Evolutionary conservation across 139 green algal genomes (phyloP).

Genomic region (Tetradesmus lagerheimii): DNA sequence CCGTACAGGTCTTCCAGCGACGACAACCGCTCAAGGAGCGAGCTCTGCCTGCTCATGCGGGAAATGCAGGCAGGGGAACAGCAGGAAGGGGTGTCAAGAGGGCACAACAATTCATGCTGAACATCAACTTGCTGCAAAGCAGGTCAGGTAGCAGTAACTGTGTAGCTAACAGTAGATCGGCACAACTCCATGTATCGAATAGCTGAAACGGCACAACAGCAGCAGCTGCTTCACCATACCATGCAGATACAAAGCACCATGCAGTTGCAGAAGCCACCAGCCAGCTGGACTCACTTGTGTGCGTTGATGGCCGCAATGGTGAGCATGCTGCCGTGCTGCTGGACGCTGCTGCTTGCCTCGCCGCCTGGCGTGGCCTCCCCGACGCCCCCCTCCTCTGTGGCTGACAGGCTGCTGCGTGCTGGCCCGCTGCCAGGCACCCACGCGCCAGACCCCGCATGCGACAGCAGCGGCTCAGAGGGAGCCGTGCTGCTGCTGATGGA

Average conservation of each 20-base stretch:
- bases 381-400: not conserved
- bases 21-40: conserved; percentile 63
- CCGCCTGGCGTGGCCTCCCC: not conserved
- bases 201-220: not conserved
- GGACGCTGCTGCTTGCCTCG: conserved; percentile 4
- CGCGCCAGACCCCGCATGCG: not conserved
- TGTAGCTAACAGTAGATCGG: too few relatives aligned
- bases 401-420: not conserved
- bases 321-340: not conserved
- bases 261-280: not conserved
- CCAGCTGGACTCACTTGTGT: conserved; percentile 33
- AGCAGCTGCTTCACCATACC: not conserved
- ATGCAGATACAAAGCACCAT: too few relatives aligned
- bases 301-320: conserved; percentile 39
- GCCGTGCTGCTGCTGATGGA: conserved; percentile 38
- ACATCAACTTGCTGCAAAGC: too few relatives aligned
- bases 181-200: too few relatives aligned
- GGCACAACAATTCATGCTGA: too few relatives aligned
- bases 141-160: too few relatives aligned
- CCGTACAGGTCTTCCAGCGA: conserved; percentile 73
- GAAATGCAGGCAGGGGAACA: not conserved
- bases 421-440: conserved; percentile 15
- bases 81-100: too few relatives aligned
- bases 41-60: conserved; percentile 14
- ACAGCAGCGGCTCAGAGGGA: conserved; percentile 22